Evolutionary conservation across 1,139 yeast species (phyloP), one percentile per base, ranked within the genome.

Genomic region (Sugiyamaella sp.): DNA sequence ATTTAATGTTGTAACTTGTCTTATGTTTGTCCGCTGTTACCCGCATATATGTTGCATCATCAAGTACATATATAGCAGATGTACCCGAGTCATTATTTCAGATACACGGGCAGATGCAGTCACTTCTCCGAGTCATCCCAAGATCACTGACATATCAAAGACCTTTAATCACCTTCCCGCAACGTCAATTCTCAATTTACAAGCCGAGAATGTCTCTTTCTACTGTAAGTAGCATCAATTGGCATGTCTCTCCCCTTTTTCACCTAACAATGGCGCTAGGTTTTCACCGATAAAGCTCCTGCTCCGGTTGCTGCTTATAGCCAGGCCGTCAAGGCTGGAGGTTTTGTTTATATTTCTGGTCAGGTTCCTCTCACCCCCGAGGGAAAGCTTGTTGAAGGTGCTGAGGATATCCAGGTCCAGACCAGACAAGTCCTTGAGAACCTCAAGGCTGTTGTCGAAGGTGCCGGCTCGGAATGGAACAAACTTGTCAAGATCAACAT

Each of bases 271-370:
- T 21, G n/a, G 10, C 22, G 9, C 25, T 27, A 50, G 49, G 46
- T 52, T 44, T 49, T 46, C 66, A 85, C 96, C 54, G 78, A 82
- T 58, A 79, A 78, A 63, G 97, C 97, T 35, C 97, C 98, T 65
- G 89, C 95, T 57, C 96, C 97, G 60, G 97, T 96, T 49, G 97
- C 97, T 53, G 83, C 96, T 17, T 91, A 91, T 74, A 87, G 96
- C 42, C 97, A 90, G 72, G 97, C 97, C 49, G 81, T 90, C 72
- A 90, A 87, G 76, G 93, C 84, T 55, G 66, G 65, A 24, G 68
- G 66, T 55, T 84, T 89, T 71, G 74, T 93, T 70, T 93, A 87
- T 71, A 91, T 93, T 57, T 89, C 97, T 46, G 99, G 99, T 53
- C 99, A 93, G 75, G 85, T 93, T 59, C 98, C 98, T 57, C 82